Evolutionary conservation across 1,284 basidiomycete species (phyloP).

Genomic region (Gymnopus androsaceus): DNA sequence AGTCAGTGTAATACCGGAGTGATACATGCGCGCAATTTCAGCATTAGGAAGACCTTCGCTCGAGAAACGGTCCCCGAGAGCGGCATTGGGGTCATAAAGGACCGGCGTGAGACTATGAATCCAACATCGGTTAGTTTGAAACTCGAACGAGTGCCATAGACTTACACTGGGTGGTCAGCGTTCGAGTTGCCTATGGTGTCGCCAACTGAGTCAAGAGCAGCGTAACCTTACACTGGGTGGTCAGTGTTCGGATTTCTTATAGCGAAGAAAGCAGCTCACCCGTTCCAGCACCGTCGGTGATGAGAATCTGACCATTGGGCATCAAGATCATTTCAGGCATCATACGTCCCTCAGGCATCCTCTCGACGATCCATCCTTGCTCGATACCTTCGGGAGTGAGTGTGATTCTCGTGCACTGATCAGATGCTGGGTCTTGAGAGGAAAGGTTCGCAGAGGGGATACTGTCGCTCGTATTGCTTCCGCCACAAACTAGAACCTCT

Average conservation of each 20-base stretch:
- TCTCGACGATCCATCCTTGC: constrained; percentile 40
- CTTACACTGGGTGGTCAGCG: no score
- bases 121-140: no score
- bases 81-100: constrained; percentile 51
- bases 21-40: constrained; percentile 46
- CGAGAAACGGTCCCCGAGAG: constrained; percentile 46
- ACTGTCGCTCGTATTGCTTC: constrained; percentile 33
- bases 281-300: constrained; percentile 47
- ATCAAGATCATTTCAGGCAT: constrained; percentile 54
- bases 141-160: no score
- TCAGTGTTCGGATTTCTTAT: constrained; percentile 48
- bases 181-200: no score
- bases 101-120: constrained; percentile 41
- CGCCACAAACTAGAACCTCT: constrained; percentile 54
- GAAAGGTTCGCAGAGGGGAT: constrained; percentile 34
- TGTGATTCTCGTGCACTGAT: constrained; percentile 44
- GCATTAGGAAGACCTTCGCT: constrained; percentile 47
- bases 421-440: constrained; percentile 42
- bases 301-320: constrained; percentile 53
- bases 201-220: background rate
- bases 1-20: constrained; percentile 43
- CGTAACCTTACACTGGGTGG: constrained; percentile 30
- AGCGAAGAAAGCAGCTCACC: constrained; percentile 49
- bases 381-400: constrained; percentile 39
- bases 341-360: constrained; percentile 40